phyloP scores from a whole-genome alignment of 2,329 filamentous ascomycete species.

The Neurospora sp. region DNA sequence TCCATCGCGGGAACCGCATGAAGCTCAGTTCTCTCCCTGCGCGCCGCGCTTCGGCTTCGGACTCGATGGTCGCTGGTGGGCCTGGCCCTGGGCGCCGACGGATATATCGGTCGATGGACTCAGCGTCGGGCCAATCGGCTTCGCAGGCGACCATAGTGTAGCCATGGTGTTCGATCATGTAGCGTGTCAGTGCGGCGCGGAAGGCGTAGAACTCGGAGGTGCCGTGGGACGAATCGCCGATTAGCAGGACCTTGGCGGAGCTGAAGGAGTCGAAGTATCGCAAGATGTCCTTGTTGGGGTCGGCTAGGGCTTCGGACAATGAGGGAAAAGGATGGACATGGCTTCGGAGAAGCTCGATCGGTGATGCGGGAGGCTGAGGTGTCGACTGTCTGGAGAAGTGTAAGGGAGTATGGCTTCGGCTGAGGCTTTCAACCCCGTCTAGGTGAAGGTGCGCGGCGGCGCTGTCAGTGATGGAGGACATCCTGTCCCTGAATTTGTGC shows the following conservation, averaged over 20 bases:
- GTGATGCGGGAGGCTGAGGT: conserved; percentile 7
- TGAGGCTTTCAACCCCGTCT: not conserved
- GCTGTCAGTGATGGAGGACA: not conserved
- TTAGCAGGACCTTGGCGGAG: conserved; percentile 16
- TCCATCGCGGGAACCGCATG: conserved; percentile 43
- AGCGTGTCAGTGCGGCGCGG: conserved; percentile 40
- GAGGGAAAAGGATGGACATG: conserved; percentile 2
- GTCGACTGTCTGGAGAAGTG: conserved; percentile 7
- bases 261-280: conserved; percentile 2
- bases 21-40: conserved; percentile 29
- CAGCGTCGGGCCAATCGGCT: conserved; percentile 45
- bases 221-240: conserved; percentile 31
- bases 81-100: conserved; percentile 30
- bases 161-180: conserved; percentile 37
- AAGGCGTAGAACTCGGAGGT: conserved; percentile 46
- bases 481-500: not conserved
- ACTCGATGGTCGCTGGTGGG: conserved; percentile 21
- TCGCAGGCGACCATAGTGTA: conserved; percentile 42
- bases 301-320: not conserved
- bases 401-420: not conserved
- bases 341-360: conserved; percentile 1
- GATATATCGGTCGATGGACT: conserved; percentile 40
- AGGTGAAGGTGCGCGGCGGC: not conserved
- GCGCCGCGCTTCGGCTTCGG: conserved; percentile 11
- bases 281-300: not conserved